Base-by-base conservation (phyloP, 2,329 filamentous ascomycete genomes). In the Pochonia chlamydosporia region DNA sequence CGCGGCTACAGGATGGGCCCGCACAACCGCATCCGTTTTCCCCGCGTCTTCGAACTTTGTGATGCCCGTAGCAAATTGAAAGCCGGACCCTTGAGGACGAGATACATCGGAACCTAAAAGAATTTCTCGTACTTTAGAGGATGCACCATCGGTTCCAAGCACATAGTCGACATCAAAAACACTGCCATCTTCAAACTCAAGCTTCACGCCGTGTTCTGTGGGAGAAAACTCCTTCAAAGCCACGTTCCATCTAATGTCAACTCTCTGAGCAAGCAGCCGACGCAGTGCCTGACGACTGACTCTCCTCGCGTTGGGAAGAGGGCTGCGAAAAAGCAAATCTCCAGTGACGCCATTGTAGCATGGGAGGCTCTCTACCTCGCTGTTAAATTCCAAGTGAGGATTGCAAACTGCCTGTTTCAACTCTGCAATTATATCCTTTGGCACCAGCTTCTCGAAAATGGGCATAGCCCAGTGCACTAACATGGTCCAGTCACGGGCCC, bases 401-500 rank as follows among this genome's bases (percentile, higher is more conserved):
- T 70, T 70, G 53, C 62, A 66, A 16, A 65, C 49, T 16, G 63
- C 62, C 28, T 54, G 43, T 8, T 58, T 50, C 5, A 71, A 48
- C 16, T 56, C 55, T 5, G 52, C 53, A 20, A 62, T 49, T 9
- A 69, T 52, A 4, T 59, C 53, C 5, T 59, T 47, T 2, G 68
- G 65, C 2, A 71, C 56, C 40, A 70, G 52, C 39, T 63, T 53
- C 36, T 46, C 51, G 42, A 71, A 59, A 5, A 57, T 54, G 1
- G 64, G 59, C 54, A 68, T 60, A 11, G 62, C 67, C 68, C 68
- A 71, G 50, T 68, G 66, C 20, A 70, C 51, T 10, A 66, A 56
- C 26, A 70, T 66, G n/a, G 62, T 64, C 66, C 66, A 69, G 55
- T 69, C 66, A 45, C 66, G 63, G 3, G 48, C 41, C 8, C 64